Base-by-base conservation (phyloP, 371 early-diverging fungal genomes). In the Mucor racemosus region DNA sequence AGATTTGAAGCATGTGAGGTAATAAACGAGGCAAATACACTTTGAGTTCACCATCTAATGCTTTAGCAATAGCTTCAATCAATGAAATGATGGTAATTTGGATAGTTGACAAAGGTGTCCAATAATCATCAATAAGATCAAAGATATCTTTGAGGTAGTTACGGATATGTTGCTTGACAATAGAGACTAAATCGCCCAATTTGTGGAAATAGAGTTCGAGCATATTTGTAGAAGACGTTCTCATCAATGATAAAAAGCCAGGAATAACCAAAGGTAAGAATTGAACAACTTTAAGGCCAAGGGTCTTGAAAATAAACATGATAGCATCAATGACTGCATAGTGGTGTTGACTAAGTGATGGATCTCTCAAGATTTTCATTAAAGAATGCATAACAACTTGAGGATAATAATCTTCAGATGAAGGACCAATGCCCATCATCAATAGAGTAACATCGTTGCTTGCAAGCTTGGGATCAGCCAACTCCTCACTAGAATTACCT, bases 131-230 rank as follows among this genome's bases (percentile, higher is more conserved):
- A 41, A 95, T 89, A 17, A 97, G 73, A 5, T 84, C 75, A 62
- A 95, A 87, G 21, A 97, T 91, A 60, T 95, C 95, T 17, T 89
- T 82, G 35, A 97, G 78, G 66, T 92, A 95, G 41, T 88, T 90
- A 58, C 95, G 90, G 50, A 97, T 94, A 74, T 95, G 95, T 64
- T 93, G 91, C 71, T 93, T 93, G 21, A 95, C 96, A 65, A 95
- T 93, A n/a, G 88, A 82, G 0, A 97, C 95, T 15, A 97, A 76
- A 35, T 89, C 84, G 4, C 93, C 90, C 35, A 97, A 81, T 68
- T 95, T 92, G 68, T 94, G 94, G 74, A 97, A 95, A 69, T 95
- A 93, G 64, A 91, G 92, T 55, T 94, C 96, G n/a, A 94, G 87
- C 84, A 94, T 91, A 34, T 84, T 86, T 3, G 87, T 65, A 0